These are phyloP conservation scores for Hymenoscyphus infarciens DNA, from an alignment of 2,329 filamentous ascomycete genomes.

Conservation along the genomic window DNA sequence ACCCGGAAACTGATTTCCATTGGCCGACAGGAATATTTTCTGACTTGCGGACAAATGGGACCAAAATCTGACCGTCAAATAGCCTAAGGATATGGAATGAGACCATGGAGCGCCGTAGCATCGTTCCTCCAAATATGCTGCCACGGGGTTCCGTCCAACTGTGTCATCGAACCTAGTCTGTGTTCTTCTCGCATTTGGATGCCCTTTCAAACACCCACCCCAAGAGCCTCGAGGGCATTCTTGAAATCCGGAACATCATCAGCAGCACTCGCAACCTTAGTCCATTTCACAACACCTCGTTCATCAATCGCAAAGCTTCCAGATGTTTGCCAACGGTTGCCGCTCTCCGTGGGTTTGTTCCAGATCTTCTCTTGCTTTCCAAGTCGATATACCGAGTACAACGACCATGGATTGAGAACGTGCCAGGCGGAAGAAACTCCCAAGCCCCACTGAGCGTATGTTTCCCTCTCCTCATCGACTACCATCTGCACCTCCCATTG, in stretches of 20 bases:
- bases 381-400: constrained; percentile 56
- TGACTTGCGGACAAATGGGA: neutral
- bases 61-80: neutral
- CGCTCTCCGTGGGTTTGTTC: constrained; percentile 62
- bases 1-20: neutral
- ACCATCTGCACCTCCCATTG: constrained; percentile 51
- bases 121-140: neutral
- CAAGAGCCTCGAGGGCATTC: constrained; percentile 40
- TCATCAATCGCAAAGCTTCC: constrained; percentile 61
- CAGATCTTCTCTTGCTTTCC: constrained; percentile 62
- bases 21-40: neutral
- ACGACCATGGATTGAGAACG: constrained; percentile 53
- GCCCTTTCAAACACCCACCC: constrained; percentile 2
- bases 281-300: constrained; percentile 52
- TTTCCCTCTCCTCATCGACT: constrained; percentile 55
- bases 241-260: constrained; percentile 54
- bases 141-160: neutral
- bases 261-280: constrained; percentile 44
- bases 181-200: neutral
- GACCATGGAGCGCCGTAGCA: neutral
- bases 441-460: constrained; percentile 65
- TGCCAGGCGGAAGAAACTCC: constrained; percentile 58
- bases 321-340: constrained; percentile 64
- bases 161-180: neutral
- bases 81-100: neutral